A percentile compares a stretch with the other conserved stretches of the same genome.
Evolutionary conservation across 352 stramenopile species (phyloP).

Genomic region (Pythium monospermum): DNA sequence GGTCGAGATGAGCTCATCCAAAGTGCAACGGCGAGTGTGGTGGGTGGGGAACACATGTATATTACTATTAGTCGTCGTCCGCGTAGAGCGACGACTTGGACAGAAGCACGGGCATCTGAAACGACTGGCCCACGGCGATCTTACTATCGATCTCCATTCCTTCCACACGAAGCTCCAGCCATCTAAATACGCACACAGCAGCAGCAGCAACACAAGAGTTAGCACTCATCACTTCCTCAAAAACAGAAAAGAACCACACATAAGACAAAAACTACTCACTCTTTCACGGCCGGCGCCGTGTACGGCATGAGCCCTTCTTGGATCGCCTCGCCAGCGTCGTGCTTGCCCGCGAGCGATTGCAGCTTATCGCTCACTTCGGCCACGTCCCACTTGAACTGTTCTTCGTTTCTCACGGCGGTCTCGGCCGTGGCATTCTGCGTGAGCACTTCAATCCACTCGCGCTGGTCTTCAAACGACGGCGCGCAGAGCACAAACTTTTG

Average conservation of each 20-base stretch:
- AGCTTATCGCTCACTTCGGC: constrained; percentile 69
- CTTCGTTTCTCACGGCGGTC: constrained; percentile 71
- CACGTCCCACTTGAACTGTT: constrained; percentile 72
- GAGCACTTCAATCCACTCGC: constrained; percentile 86
- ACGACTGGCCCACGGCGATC: constrained; percentile 68
- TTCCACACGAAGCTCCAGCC: constrained; percentile 82
- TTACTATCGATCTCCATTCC: constrained; percentile 82
- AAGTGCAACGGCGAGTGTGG: too few species aligned
- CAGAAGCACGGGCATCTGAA: constrained; percentile 80
- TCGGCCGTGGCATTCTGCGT: constrained; percentile 81
- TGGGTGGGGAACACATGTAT: neutral
- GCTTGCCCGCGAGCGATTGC: constrained; percentile 77
- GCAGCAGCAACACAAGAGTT: too few species aligned
- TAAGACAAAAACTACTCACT: constrained; percentile 43
- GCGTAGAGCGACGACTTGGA: constrained; percentile 86
- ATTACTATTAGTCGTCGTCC: constrained; percentile 64
- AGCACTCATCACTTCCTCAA: neutral
- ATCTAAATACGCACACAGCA: constrained; percentile 35
- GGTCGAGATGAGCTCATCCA: too few species aligned
- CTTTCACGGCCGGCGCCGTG: constrained; percentile 80
- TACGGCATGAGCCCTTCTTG: constrained; percentile 68
- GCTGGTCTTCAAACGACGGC: constrained; percentile 82
- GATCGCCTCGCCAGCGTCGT: constrained; percentile 61
- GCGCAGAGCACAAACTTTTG: constrained; percentile 80
- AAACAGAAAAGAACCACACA: neutral